Evolutionary conservation across 2,329 filamentous ascomycete species (phyloP), one percentile per base, ranked within the genome.

Genomic region (Talaromyces sp.): DNA sequence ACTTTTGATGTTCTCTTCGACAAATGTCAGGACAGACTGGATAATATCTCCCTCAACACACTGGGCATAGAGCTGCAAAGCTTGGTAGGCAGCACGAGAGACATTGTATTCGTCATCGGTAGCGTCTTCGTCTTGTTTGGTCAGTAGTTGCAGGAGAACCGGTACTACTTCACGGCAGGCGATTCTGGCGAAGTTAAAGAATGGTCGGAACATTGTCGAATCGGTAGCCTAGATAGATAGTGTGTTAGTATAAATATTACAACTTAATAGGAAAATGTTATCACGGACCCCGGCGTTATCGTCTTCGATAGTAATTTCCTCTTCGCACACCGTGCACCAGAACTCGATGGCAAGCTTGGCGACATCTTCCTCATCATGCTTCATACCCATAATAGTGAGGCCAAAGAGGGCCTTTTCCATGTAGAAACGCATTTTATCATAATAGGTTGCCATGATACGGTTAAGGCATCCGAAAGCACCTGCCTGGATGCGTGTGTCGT

Each of bases 331-430:
- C n/a, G 95, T 97, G 82, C 94, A 98, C 95, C 95, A 99, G 81
- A 99, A 99, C 76, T 99, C 95, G 68, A 99, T 92, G 42, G 95
- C 95, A 61, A 99, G 85, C 84, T 99, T 99, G 65, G 95, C 91
- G 59, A 99, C 95, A 75, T 99, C 95, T 78, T 99, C 95, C 70
- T 99, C 95, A 7, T 93, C 89, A 70, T 88, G 96, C 86, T 96
- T 97, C 95, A 99, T 99, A 68, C 95, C 95, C 75, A 96, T 88
- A 66, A 99, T 96, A 44, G 95, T 99, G 47, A 99, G 85, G 62
- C 95, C 95, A 71, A 99, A 99, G 51, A 99, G 85, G 40, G 95
- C 95, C 86, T 98, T 98, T 84, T 99, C 95, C 95, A 99, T 99
- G 82, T 99, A 99, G 80, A 97, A 99, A 72, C 93, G 89, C 95